Evolutionary conservation across 2,329 filamentous ascomycete species (phyloP), one percentile per base, ranked within the genome.

Genomic region (Penicillium olsonii): DNA sequence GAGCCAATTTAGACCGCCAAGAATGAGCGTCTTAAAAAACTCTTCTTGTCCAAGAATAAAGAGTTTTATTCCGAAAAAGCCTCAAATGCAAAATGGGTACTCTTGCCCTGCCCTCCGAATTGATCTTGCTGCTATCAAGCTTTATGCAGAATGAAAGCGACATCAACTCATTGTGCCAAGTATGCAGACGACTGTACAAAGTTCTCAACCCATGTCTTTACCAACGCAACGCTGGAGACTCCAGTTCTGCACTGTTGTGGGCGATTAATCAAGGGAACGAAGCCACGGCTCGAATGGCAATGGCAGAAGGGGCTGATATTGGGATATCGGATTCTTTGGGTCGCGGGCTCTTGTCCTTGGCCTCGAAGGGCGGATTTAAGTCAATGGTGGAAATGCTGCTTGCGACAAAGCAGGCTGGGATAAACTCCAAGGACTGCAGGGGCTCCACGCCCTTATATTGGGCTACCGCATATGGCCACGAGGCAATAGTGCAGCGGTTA

Each of bases 351-450:
- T 24, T 53, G 5, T 41, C 40, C 11, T 50, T 18, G 33, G 47
- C 50, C 26, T 47, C 50, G 3, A n/a, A 14, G 17, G 18, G 26
- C 8, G 50, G 50, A 6, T 27, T 46, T 15, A n/a, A 22, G 11
- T 12, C 12, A 11, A 17, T 52, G n/a, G 29, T 54, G 26, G 24
- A 45, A 24, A 29, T 42, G 12, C 29, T 54, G 19, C 31, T 45
- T 37, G 42, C 24, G 5, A 42, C 37, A 24, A 19, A 14, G 18
- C 5, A 40, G 2, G 8, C 15, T 6, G 14, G n/a, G 9, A 9
- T 40, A 19, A n/a, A 40, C 8, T 40, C 37, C 5, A 40, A 4
- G 24, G 24, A 40, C 19, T 5, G 2, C 20, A 14, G n/a, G 19
- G 20, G 37, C 9, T 9, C 2, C n/a, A 27, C 37, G 19, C 1